phyloP scores from a whole-genome alignment of 169 alveolate species.

The Eimeria falciformis region DNA sequence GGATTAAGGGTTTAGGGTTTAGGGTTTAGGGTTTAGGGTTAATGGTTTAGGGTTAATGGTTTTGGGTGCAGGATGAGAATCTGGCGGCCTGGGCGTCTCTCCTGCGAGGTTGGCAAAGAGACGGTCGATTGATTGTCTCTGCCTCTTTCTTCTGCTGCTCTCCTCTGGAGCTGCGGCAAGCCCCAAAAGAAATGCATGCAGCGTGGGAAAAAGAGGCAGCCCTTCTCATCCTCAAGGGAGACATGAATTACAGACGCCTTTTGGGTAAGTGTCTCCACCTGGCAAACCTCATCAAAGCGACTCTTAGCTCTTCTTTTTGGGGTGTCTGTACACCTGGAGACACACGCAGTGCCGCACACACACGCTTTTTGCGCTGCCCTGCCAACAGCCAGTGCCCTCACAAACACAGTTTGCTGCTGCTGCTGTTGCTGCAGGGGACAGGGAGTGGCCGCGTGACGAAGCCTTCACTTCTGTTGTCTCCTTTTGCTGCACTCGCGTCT shows the following conservation, averaged over 20 bases:
- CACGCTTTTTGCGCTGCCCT: no score
- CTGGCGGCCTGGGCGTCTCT: not conserved
- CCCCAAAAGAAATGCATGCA: not conserved
- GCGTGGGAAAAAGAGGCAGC: not conserved
- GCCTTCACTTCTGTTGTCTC: not conserved
- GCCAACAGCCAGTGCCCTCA: no score
- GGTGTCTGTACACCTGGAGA: no score
- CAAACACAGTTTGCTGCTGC: no score
- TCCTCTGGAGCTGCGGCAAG: not conserved
- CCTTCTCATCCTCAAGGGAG: not conserved
- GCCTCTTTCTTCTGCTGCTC: not conserved
- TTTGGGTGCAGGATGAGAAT: not conserved
- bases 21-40: no score
- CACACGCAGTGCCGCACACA: no score
- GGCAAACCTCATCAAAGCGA: no score
- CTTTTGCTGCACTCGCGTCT: not conserved
- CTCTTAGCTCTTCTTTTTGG: no score
- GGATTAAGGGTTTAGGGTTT: not conserved
- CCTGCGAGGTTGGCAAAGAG: not conserved
- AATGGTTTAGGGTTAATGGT: not conserved
- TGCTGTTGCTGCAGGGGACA: constrained; percentile 19
- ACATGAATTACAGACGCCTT: not conserved
- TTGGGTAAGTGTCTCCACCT: no score
- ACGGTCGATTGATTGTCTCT: not conserved
- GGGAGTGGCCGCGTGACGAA: not conserved